Evolutionary conservation across 2,329 filamentous ascomycete genomes (phyloP).

Genomic region (Bipolaris cookei): DNA sequence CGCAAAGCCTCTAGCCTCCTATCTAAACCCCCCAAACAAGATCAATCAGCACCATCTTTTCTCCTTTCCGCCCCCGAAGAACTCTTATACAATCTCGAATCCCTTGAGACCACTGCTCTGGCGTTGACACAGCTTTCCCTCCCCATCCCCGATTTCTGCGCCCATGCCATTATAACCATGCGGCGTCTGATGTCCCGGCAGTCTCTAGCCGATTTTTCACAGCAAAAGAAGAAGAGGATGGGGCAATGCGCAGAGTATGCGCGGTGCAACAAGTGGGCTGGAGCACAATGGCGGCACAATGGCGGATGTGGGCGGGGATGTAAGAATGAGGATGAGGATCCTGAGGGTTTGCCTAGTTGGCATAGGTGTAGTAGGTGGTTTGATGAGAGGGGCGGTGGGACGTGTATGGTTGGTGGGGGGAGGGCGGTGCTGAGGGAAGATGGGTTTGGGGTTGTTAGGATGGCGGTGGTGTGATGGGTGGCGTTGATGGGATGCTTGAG

Average conservation of each 20-base stretch:
- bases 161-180: conserved; percentile 40
- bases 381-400: conserved; percentile 35
- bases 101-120: conserved; percentile 42
- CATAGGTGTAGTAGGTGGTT: conserved; percentile 43
- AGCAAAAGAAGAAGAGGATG: conserved; percentile 29
- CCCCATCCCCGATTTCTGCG: conserved; percentile 39
- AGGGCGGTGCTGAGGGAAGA: conserved; percentile 16
- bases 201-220: conserved; percentile 30
- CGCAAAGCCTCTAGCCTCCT: conserved; percentile 28
- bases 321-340: conserved; percentile 44
- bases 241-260: conserved; percentile 41
- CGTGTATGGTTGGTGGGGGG: conserved; percentile 41
- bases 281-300: conserved; percentile 36
- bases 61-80: conserved; percentile 29
- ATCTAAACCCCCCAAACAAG: neutral
- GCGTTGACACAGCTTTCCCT: conserved; percentile 35
- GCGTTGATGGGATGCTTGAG: no score
- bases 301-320: conserved; percentile 43
- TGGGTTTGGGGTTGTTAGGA: conserved; percentile 8
- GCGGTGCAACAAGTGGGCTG: conserved; percentile 45
- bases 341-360: conserved; percentile 42
- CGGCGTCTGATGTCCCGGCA: conserved; percentile 37
- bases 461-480: conserved; percentile 1
- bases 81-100: conserved; percentile 41
- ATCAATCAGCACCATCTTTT: conserved; percentile 20